phyloP scores from a whole-genome alignment of 1,139 yeast genomes.

The Pichia sp. region DNA sequence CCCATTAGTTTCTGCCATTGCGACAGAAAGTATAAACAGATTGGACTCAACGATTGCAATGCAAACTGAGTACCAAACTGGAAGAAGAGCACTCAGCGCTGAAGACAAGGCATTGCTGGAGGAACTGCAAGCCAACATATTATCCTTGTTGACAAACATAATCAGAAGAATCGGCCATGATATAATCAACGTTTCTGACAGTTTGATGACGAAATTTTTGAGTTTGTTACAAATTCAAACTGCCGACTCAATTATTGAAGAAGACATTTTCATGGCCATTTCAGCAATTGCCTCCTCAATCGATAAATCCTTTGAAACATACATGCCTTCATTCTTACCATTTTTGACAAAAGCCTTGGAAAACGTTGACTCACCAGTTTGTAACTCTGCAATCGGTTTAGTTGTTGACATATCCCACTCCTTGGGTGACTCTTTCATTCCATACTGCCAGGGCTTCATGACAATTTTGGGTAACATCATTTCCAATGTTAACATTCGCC shows the following conservation, averaged over 20 bases:
- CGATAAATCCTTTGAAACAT: constrained; percentile 64
- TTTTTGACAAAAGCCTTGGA: constrained; percentile 71
- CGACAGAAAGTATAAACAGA: constrained; percentile 67
- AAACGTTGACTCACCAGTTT: constrained; percentile 77
- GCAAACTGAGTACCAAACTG: constrained; percentile 38
- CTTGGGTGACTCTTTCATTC: constrained; percentile 65
- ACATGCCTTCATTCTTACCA: constrained; percentile 80
- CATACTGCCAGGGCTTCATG: constrained; percentile 80
- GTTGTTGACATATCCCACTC: constrained; percentile 98
- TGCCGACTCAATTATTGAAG: constrained; percentile 78
- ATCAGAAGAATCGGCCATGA: constrained; percentile 76
- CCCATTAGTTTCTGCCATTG: constrained; percentile 64
- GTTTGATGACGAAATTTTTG: constrained; percentile 77
- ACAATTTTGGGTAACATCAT: constrained; percentile 70
- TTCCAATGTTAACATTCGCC: constrained; percentile 59
- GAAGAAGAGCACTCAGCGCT: constrained; percentile 32
- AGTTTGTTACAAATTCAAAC: constrained; percentile 58
- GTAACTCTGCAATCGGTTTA: constrained; percentile 87
- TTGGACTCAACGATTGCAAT: constrained; percentile 60
- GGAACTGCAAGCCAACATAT: constrained; percentile 82
- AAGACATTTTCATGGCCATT: constrained; percentile 87
- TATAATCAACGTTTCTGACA: constrained; percentile 69
- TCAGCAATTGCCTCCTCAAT: constrained; percentile 84
- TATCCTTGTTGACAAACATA: constrained; percentile 81
- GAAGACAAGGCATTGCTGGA: constrained; percentile 79